Conservation (phyloP, 1,139 yeast species). For the Blastobotrys serpentis region DNA sequence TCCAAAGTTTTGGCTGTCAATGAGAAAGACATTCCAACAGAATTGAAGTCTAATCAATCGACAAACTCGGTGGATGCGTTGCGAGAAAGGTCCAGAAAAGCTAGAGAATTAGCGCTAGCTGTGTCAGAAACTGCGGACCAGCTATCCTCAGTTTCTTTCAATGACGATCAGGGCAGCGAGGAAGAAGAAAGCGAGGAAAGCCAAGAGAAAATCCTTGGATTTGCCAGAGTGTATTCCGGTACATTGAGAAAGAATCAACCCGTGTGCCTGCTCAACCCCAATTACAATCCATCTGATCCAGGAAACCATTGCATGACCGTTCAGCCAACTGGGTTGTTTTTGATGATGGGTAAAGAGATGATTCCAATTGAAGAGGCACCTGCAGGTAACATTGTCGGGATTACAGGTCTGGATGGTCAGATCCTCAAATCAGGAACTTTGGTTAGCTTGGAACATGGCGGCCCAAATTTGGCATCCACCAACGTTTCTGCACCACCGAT, state of each 20-base stretch:
- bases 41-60: conserved; percentile 28
- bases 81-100: conserved; percentile 62
- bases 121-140: conserved; percentile 43
- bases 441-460: conserved; percentile 46
- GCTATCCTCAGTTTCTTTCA: conserved; percentile 11
- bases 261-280: conserved; percentile 78
- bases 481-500: conserved; percentile 69
- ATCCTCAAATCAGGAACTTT: conserved; percentile 86
- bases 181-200: conserved; percentile 18
- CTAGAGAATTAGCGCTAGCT: conserved; percentile 56
- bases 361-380: conserved; percentile 78
- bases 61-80: conserved; percentile 51
- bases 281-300: conserved; percentile 72
- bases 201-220: conserved; percentile 63
- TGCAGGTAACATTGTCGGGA: conserved; percentile 94
- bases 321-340: conserved; percentile 63
- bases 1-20: conserved; percentile 89
- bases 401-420: conserved; percentile 83
- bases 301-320: conserved; percentile 52
- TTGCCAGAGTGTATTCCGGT: conserved; percentile 88
- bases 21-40: conserved; percentile 71
- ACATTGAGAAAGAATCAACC: conserved; percentile 71
- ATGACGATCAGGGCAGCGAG: conserved; percentile 18
- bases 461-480: conserved; percentile 73
- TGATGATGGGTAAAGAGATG: conserved; percentile 91